phyloP scores from a whole-genome alignment of 805 yeast genomes.

The Barnettozyma populi region DNA sequence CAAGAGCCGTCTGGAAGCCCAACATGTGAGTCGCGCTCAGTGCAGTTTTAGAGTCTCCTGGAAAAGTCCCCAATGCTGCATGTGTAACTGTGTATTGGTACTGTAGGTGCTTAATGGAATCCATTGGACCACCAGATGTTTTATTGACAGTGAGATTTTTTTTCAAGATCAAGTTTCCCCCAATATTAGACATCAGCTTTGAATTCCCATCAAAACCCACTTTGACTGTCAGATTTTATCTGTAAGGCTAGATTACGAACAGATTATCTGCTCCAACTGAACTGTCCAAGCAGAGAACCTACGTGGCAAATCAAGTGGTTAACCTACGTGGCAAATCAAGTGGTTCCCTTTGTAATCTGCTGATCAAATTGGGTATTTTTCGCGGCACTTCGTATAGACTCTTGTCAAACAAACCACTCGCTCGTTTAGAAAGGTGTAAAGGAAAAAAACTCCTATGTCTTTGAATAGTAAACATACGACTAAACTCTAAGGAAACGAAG shows the following conservation, averaged over 20 bases:
- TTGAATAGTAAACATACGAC: neutral
- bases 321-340: neutral
- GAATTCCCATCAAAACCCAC: neutral
- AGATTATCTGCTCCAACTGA: too few species aligned
- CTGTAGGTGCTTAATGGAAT: neutral
- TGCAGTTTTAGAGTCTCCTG: neutral
- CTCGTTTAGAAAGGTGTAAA: neutral
- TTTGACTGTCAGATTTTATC: too few species aligned
- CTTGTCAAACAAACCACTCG: neutral
- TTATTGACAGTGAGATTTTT: too few species aligned
- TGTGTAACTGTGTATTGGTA: slow-evolving; percentile 2
- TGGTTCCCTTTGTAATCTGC: neutral
- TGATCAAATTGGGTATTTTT: neutral
- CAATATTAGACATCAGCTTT: neutral
- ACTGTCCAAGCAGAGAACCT: too few species aligned
- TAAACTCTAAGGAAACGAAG: neutral
- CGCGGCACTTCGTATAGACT: neutral
- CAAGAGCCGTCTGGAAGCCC: slow-evolving; percentile 26
- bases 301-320: too few species aligned
- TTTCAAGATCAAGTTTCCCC: too few species aligned
- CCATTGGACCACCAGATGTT: neutral
- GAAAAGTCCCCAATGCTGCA: neutral
- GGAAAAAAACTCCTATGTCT: neutral
- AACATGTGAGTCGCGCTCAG: slow-evolving; percentile 22
- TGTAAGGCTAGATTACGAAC: too few species aligned